Percentiles rank a stretch among this genome's conserved stretches.
Conservation (phyloP, 805 yeast species). For the Yamadazyma insecticola region DNA sequence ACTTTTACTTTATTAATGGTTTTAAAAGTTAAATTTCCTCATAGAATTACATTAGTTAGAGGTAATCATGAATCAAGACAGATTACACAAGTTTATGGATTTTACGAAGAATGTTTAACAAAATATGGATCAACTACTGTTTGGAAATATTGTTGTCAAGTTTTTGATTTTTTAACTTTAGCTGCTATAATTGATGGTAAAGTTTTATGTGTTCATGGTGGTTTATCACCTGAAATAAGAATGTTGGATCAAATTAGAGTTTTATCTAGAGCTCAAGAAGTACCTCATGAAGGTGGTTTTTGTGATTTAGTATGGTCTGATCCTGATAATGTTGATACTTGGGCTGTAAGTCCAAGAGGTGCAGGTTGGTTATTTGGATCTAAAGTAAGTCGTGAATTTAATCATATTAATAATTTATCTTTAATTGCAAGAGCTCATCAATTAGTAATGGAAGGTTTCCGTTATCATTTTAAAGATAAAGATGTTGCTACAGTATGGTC, state of each 20-base stretch:
- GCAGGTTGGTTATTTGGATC: constrained; percentile 98
- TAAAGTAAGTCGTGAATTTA: constrained; percentile 91
- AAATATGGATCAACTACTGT: constrained; percentile 93
- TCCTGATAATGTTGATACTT: constrained; percentile 94
- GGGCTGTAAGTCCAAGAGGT: constrained; percentile 98
- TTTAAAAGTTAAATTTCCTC: constrained; percentile 83
- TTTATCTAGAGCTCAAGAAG: constrained; percentile 92
- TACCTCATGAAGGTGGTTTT: constrained; percentile 98
- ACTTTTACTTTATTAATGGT: constrained; percentile 94
- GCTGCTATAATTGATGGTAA: constrained; percentile 96
- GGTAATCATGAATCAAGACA: constrained; percentile 98
- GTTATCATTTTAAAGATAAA: constrained; percentile 92
- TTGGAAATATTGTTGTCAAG: constrained; percentile 96
- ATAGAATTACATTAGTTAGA: constrained; percentile 81
- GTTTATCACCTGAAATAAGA: constrained; percentile 93
- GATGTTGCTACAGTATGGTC: constrained; percentile 98
- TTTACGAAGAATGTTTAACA: constrained; percentile 90
- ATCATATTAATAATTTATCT: constrained; percentile 85
- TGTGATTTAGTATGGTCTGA: constrained; percentile 98
- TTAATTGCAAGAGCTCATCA: constrained; percentile 96
- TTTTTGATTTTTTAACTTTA: constrained; percentile 86
- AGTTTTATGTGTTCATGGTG: constrained; percentile 95
- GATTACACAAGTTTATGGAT: constrained; percentile 98
- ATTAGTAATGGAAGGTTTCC: constrained; percentile 96
- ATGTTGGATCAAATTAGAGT: constrained; percentile 97